Evolutionary conservation across 768 basidiomycete species (phyloP), one percentile per base, ranked within the genome.

Genomic region (Mycena galericulata): DNA sequence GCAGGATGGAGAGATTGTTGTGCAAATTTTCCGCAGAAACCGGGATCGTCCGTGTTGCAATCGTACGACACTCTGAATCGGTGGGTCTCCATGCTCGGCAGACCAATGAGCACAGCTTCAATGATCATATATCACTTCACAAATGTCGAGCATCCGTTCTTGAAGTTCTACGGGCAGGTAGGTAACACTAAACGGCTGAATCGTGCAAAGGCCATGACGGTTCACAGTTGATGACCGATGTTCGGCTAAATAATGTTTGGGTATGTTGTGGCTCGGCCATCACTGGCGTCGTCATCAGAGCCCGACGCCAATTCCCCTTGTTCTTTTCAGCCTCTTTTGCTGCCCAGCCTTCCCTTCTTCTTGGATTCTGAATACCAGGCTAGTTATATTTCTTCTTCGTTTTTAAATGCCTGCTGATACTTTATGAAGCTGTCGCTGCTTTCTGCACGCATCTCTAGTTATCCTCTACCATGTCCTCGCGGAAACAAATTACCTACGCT

Each of bases 401-500:
- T 26, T 54, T 2, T 8, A 9, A 14, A 15, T 4, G 14, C 15
- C 24, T 9, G 4, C 34, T 54, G 7, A 53, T 10, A n/a, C 22
- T n/a, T 54, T 6, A 14, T 14, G 2, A n/a, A 54, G 53, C 24
- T 38, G 3, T 38, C 30, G 22, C 1, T 24, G 32, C 9, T 53
- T 34, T 36, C n/a, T 36, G 32, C 14, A 32, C 50, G 18, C 50
- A 53, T 53, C 32, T 34, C 50, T 50, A 53, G n/a, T 36, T 27
- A 27, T 32, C 41, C 49, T 36, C 24, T 26, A 26, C 20, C 27
- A 70, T 71, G 69, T 32, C 65, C 56, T 46, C 67, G 12, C 62
- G 67, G 2, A 71, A 68, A 47, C 51, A 65, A 45, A 46, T 49
- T 60, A 74, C 71, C 58, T 72, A 72, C 57, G 75, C 79, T 24